These are phyloP conservation scores for Sophora flavescens DNA, from an alignment of 306 rosid species.

Conservation along the genomic window DNA sequence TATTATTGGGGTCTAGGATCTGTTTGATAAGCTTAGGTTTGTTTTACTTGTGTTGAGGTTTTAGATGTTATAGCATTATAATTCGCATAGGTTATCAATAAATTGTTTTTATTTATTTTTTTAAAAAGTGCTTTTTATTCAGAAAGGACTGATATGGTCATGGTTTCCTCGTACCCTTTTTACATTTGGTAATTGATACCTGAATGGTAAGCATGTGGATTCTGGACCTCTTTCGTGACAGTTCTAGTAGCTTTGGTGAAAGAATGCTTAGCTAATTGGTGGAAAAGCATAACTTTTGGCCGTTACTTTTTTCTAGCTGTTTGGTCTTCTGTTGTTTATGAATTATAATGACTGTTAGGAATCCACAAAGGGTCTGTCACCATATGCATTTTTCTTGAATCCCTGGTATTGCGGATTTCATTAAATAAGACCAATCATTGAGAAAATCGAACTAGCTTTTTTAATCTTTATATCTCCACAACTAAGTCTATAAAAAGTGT, in stretches of 20 bases:
- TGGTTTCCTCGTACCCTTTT: not conserved
- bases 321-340: not conserved
- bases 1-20: not conserved
- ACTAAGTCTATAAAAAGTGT: slow-evolving; percentile 2
- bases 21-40: not conserved
- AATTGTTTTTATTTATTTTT: not conserved
- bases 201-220: not conserved
- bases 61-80: not conserved
- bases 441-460: not conserved
- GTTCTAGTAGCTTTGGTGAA: not conserved
- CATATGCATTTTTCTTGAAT: not conserved
- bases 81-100: not conserved
- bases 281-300: not conserved
- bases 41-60: not conserved
- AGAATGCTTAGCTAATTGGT: not conserved
- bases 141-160: not conserved
- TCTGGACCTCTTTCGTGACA: not conserved
- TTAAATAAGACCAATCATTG: not conserved
- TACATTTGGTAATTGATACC: not conserved
- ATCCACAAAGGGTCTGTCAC: not conserved
- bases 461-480: not conserved
- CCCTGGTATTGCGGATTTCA: not conserved
- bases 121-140: not conserved
- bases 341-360: not conserved
- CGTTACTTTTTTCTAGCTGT: not conserved